Conservation (phyloP, 371 early-diverging fungal genomes). For the Umbelopsis sp. region DNA sequence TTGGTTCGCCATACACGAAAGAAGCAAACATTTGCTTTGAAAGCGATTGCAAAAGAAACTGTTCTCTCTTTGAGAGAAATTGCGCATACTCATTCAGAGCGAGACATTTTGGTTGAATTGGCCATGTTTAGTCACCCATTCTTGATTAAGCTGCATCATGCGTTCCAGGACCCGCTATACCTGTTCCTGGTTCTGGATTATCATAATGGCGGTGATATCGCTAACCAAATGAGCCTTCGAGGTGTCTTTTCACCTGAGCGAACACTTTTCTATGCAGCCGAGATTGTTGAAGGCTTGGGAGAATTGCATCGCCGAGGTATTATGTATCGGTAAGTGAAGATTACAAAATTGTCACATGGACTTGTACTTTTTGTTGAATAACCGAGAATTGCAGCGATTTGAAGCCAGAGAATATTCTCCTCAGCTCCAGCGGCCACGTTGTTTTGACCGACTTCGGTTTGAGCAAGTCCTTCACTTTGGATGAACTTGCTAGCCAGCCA, state of each 20-base stretch:
- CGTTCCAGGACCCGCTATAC: constrained; percentile 72
- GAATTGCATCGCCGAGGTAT: constrained; percentile 86
- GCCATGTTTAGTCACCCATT: constrained; percentile 67
- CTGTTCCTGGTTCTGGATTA: constrained; percentile 87
- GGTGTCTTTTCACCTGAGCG: constrained; percentile 72
- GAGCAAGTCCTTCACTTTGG: constrained; percentile 63
- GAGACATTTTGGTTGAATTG: constrained; percentile 67
- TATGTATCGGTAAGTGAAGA: constrained; percentile 67
- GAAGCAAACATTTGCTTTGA: constrained; percentile 65
- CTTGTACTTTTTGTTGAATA: neutral
- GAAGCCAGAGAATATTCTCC: constrained; percentile 85
- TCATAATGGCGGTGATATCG: constrained; percentile 82
- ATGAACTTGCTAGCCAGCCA: constrained; percentile 27
- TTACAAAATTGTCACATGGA: neutral
- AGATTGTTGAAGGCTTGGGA: constrained; percentile 83
- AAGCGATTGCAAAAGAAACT: constrained; percentile 71
- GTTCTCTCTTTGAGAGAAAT: constrained; percentile 66
- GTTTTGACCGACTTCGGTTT: constrained; percentile 89
- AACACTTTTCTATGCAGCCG: constrained; percentile 85
- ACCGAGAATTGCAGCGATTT: constrained; percentile 55
- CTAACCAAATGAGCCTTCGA: constrained; percentile 73
- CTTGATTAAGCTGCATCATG: constrained; percentile 70
- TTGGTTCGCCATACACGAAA: constrained; percentile 58
- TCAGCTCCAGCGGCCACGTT: constrained; percentile 81
- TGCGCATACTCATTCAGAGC: constrained; percentile 68